phyloP scores from a whole-genome alignment of 495 filamentous ascomycete species.

The Elasticomyces elasticus region DNA sequence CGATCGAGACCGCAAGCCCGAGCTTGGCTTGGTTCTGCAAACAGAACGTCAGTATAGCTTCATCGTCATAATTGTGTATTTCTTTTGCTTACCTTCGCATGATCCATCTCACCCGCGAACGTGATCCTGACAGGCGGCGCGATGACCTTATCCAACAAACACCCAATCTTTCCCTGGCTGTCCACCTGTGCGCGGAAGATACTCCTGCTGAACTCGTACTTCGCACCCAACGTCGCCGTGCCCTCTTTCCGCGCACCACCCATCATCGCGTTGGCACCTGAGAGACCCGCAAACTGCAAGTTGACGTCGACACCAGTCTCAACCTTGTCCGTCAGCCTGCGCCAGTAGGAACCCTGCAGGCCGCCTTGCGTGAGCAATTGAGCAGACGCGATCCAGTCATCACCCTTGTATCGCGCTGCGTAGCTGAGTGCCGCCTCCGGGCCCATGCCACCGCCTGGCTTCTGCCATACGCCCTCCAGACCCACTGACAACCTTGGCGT shows the following conservation, averaged over 20 bases:
- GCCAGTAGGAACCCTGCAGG: slow-evolving; percentile 90
- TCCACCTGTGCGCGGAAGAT: slow-evolving; percentile 94
- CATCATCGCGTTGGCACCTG: slow-evolving; percentile 37
- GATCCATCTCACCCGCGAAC: slow-evolving; percentile 96
- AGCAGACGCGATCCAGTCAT: slow-evolving; percentile 82
- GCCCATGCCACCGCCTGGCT: slow-evolving; percentile 59
- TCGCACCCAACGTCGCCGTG: slow-evolving; percentile 80
- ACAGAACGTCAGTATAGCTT: background rate
- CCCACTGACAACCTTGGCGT: slow-evolving; percentile 83
- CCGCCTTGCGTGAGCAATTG: slow-evolving; percentile 77
- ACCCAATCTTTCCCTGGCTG: slow-evolving; percentile 84
- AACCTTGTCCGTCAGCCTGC: slow-evolving; percentile 83
- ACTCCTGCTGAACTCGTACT: slow-evolving; percentile 94
- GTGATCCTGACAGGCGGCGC: slow-evolving; percentile 81
- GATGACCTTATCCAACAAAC: slow-evolving; percentile 88
- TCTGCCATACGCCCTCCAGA: slow-evolving; percentile 89
- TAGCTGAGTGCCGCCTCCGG: slow-evolving; percentile 83
- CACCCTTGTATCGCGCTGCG: slow-evolving; percentile 75
- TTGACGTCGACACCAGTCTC: slow-evolving; percentile 94
- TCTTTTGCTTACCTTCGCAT: slow-evolving; percentile 63
- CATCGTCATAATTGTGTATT: background rate
- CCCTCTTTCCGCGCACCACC: slow-evolving; percentile 64
- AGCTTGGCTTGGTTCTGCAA: slow-evolving; percentile 85
- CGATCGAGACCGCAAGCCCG: slow-evolving; percentile 87
- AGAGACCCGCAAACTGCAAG: slow-evolving; percentile 65